A percentile compares a stretch with the other conserved stretches of the same genome.
phyloP scores from a whole-genome alignment of 768 basidiomycete genomes.

The Suillus hirtellus region DNA sequence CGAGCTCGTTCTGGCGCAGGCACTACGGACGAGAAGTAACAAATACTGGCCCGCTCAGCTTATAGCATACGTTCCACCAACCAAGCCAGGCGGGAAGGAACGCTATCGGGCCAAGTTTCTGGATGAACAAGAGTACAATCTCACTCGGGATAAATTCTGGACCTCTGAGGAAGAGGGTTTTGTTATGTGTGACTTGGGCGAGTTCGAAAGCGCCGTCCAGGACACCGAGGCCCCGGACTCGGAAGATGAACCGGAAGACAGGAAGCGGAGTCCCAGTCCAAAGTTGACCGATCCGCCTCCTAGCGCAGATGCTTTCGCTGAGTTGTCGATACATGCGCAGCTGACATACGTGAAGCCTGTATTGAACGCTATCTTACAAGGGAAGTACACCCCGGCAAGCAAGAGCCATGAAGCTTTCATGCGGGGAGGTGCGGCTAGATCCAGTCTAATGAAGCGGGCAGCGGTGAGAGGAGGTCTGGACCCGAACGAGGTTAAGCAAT shows the following conservation, averaged over 20 bases:
- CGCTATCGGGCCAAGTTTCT: slow-evolving; percentile 62
- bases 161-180: slow-evolving; percentile 61
- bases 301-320: slow-evolving; percentile 47
- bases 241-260: slow-evolving; percentile 35
- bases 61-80: slow-evolving; percentile 49
- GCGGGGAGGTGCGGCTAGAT: slow-evolving; percentile 52
- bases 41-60: slow-evolving; percentile 72
- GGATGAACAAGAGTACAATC: slow-evolving; percentile 46
- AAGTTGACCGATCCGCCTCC: slow-evolving; percentile 38
- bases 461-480: slow-evolving; percentile 40
- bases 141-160: slow-evolving; percentile 55
- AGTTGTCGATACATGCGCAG: slow-evolving; percentile 55
- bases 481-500: slow-evolving; percentile 37
- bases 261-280: background rate
- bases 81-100: slow-evolving; percentile 35
- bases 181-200: slow-evolving; percentile 60
- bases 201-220: slow-evolving; percentile 48
- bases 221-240: slow-evolving; percentile 29
- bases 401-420: slow-evolving; percentile 55
- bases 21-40: slow-evolving; percentile 26
- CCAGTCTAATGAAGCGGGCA: slow-evolving; percentile 31
- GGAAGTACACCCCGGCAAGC: slow-evolving; percentile 53
- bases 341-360: slow-evolving; percentile 68
- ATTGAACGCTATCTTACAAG: slow-evolving; percentile 57
- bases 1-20: slow-evolving; percentile 59